phyloP scores from a whole-genome alignment of 2,329 filamentous ascomycete species.

The Ustulina deusta region DNA sequence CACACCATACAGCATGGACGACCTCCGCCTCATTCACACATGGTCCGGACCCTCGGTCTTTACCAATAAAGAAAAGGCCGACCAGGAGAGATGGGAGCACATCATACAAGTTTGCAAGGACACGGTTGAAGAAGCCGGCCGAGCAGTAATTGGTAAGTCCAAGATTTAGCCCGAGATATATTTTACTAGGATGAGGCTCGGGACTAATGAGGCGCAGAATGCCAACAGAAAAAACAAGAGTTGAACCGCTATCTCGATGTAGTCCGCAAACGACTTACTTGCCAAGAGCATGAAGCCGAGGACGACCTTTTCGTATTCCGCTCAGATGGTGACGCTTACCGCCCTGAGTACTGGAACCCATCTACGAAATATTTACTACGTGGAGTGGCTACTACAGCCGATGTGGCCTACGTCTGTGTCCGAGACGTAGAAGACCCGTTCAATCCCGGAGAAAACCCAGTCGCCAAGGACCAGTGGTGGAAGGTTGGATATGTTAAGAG shows the following conservation, averaged over 20 bases:
- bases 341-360: constrained; percentile 55
- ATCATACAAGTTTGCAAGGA: constrained; percentile 52
- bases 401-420: constrained; percentile 64
- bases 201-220: constrained; percentile 43
- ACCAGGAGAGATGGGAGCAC: constrained; percentile 50
- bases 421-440: constrained; percentile 57
- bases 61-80: constrained; percentile 50
- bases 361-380: constrained; percentile 62
- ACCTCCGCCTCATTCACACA: constrained; percentile 53
- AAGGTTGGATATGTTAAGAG: constrained; percentile 59
- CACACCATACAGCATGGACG: constrained; percentile 45
- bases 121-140: constrained; percentile 52
- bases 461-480: constrained; percentile 66
- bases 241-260: constrained; percentile 41
- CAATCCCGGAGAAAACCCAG: constrained; percentile 54
- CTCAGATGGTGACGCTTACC: constrained; percentile 42
- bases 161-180: not conserved
- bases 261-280: constrained; percentile 49
- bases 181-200: not conserved
- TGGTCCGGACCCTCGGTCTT: constrained; percentile 55
- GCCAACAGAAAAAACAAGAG: constrained; percentile 36
- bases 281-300: constrained; percentile 49
- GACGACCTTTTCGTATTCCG: constrained; percentile 48
- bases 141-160: constrained; percentile 53
- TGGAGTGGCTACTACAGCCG: constrained; percentile 61